Percentiles rank a stretch among this genome's conserved stretches.
Evolutionary conservation across 2,329 filamentous ascomycete species (phyloP).

Genomic region (Teratosphaeria epicoccoides): DNA sequence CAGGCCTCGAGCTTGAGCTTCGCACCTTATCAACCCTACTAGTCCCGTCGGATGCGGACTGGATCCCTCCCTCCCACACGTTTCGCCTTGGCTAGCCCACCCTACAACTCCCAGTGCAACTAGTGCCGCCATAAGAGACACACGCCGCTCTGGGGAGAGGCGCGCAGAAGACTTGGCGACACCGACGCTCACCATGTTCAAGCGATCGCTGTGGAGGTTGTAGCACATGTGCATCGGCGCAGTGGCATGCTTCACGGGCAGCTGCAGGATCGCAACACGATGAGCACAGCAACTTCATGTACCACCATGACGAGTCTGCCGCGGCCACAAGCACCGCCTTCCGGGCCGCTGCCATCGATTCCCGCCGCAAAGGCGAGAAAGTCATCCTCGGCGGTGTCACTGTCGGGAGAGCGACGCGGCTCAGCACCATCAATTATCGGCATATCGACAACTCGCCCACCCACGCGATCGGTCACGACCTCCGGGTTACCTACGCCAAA

Average conservation of each 20-base stretch:
- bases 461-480: slow-evolving; percentile 29
- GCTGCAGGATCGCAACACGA: slow-evolving; percentile 2
- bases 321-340: slow-evolving; percentile 56
- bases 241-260: neutral
- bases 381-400: slow-evolving; percentile 42
- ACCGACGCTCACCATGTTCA: neutral
- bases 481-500: slow-evolving; percentile 43
- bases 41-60: no score
- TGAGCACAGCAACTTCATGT: slow-evolving; percentile 7
- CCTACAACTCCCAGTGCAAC: neutral
- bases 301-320: slow-evolving; percentile 33
- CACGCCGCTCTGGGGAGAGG: neutral
- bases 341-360: slow-evolving; percentile 60
- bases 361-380: slow-evolving; percentile 61
- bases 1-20: neutral
- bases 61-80: neutral
- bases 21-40: no score
- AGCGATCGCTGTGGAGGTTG: neutral
- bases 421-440: slow-evolving; percentile 14
- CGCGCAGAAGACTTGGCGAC: neutral
- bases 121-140: neutral
- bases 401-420: slow-evolving; percentile 10
- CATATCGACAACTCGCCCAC: slow-evolving; percentile 34
- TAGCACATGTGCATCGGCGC: neutral
- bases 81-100: neutral